Percentiles rank a stretch among this genome's conserved stretches.
Evolutionary conservation across 768 basidiomycete genomes (phyloP).

Genomic region (Rhodotorula kratochvilovae): DNA sequence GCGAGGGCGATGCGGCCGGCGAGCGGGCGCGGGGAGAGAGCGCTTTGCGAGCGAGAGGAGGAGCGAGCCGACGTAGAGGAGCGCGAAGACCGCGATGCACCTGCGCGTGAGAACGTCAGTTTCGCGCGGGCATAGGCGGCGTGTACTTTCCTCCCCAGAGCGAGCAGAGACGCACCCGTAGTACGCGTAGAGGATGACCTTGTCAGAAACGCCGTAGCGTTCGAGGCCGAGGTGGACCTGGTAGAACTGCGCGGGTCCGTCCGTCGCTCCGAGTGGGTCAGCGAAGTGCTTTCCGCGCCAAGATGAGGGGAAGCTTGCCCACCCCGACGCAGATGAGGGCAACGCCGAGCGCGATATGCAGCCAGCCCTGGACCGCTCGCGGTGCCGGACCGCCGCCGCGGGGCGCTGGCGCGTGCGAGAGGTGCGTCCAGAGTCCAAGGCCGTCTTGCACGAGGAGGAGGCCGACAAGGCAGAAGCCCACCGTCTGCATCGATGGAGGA

Average conservation of each 20-base stretch:
- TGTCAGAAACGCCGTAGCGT: conserved; percentile 2
- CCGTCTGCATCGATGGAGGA: not conserved
- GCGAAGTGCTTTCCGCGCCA: not conserved
- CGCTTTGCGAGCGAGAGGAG: no score
- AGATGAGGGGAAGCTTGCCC: not conserved
- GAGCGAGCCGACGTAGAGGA: not conserved
- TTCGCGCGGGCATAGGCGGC: not conserved
- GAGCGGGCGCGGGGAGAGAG: not conserved
- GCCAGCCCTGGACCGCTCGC: not conserved
- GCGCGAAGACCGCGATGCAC: not conserved
- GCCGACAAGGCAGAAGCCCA: conserved; percentile 9
- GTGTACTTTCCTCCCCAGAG: no score
- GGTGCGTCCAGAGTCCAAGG: conserved; percentile 14
- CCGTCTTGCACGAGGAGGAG: conserved; percentile 1
- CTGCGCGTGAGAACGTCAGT: not conserved
- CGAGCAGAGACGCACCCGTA: not conserved
- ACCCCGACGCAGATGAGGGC: conserved; percentile 12
- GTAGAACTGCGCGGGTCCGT: not conserved
- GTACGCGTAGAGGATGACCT: not conserved
- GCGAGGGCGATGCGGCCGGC: no score
- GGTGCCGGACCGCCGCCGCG: not conserved
- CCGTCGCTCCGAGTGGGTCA: not conserved
- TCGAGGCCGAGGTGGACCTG: conserved; percentile 21
- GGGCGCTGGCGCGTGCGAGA: not conserved
- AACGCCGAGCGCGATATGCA: conserved; percentile 22